Evolutionary conservation across 192 early-diverging fungal species (phyloP), one percentile per base, ranked within the genome.

Genomic region (Backusella tarrabulga): DNA sequence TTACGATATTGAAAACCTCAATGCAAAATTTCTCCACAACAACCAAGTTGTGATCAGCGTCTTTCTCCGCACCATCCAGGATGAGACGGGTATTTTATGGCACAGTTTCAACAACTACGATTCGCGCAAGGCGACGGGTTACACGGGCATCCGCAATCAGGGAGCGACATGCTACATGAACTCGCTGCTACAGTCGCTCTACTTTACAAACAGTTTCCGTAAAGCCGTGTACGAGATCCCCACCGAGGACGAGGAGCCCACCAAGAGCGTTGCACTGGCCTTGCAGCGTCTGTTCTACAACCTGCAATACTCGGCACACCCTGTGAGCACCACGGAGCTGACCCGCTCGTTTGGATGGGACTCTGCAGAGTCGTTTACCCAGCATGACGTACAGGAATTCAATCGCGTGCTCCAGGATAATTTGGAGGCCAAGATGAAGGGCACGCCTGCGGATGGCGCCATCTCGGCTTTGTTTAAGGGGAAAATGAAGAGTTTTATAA

Each of bases 151-250:
- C 73, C 94, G 93, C 75, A 99, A 99, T 83, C 97, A 98, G 82
- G 98, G 97, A 15, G 96, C 97, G 0, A 99, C 98, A 0, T 97
- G 98, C 84, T 99, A 99, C 83, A 97, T 99, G 96, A 99, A 98
- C 88, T 97, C 97, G 71, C 87, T 98, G n/a, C 85, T 99, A 32
- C 98, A 99, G 80, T 96, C 95, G 11, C 87, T 98, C 23, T 98
- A 94, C 76, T 98, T 94, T 78, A 98, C 97, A 21, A 97, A 91
- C 78, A 91, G 94, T 77, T 98, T 98, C 82, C 92, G 98, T 67
- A 95, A 93, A 75, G 92, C 96, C 2, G 93, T 94, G 1, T 99
- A 94, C 80, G 88, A 94, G 79, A 97, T 99, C 68, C 97, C 97
- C 2, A 97, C 96, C 12, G 93, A 93, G 67, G 87, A 90, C 14